A percentile compares a stretch with the other conserved stretches of the same genome.
phyloP scores from a whole-genome alignment of 2,329 filamentous ascomycete genomes.

The Phaeoacremonium minimum region DNA sequence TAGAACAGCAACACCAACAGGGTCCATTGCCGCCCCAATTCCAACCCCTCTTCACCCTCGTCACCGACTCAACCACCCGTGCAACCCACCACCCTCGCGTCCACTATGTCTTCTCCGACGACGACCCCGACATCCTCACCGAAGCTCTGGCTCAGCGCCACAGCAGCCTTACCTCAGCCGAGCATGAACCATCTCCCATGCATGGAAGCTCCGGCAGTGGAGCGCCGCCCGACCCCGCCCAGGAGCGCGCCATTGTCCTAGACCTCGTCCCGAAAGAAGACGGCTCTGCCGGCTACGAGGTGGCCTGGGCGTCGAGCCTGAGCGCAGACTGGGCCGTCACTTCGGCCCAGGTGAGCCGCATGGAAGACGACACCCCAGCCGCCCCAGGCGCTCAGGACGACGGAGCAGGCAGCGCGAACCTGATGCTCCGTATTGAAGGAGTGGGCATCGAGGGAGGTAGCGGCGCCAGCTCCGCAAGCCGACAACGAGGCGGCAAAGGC shows the following conservation, averaged over 20 bases:
- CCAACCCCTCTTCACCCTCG: constrained; percentile 78
- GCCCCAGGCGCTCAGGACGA: constrained; percentile 16
- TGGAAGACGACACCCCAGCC: constrained; percentile 29
- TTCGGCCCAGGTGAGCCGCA: constrained; percentile 37
- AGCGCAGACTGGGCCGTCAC: constrained; percentile 67
- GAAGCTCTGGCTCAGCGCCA: constrained; percentile 52
- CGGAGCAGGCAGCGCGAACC: constrained; percentile 17
- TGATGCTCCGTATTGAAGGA: constrained; percentile 63
- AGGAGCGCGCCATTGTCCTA: constrained; percentile 47
- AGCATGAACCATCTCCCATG: constrained; percentile 19
- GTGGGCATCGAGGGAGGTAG: constrained; percentile 25
- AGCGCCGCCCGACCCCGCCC: constrained; percentile 10
- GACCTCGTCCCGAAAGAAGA: constrained; percentile 42
- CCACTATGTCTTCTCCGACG: constrained; percentile 91
- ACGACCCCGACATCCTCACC: constrained; percentile 75
- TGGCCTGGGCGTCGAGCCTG: constrained; percentile 69
- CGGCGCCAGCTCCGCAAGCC: background rate
- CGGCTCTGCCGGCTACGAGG: constrained; percentile 37
- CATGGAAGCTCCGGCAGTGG: constrained; percentile 14
- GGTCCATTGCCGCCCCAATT: constrained; percentile 43
- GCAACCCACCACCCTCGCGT: constrained; percentile 80
- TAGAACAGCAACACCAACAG: constrained; percentile 10
- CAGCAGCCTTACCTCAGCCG: constrained; percentile 17
- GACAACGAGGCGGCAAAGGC: background rate
- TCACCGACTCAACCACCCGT: constrained; percentile 70